Base-by-base conservation (phyloP, 2,329 filamentous ascomycete genomes). In the Verticillium isaacii region DNA sequence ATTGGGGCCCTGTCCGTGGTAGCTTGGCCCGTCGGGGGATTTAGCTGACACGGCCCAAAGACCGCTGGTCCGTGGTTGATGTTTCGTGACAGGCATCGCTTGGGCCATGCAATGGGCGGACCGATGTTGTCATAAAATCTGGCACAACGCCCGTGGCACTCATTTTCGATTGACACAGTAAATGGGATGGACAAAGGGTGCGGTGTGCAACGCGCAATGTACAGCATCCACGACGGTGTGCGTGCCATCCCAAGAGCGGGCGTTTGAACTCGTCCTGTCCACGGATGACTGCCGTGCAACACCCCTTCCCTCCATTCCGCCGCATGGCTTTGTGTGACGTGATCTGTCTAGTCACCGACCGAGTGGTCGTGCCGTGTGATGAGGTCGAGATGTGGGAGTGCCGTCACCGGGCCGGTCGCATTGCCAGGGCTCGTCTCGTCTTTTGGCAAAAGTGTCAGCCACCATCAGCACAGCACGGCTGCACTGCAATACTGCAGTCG, bases 41-140 rank as follows among this genome's bases (percentile, higher is more conserved):
- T 65, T 63, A 52, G 63, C 57, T 63, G 60, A 55, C 57, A 63
- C 58, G 45, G 45, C 45, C 45, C 45, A 52, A 19, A 56, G 59
- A 57, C 60, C 59, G 39, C 52, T 52, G 54, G 37, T 54, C 37
- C 41, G 58, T 60, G 58, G 37, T 57, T 37, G 15, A 17, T 58
- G 57, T 58, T 45, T 50, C 45, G 52, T 57, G 63, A 59, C 64
- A 60, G 59, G 63, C 63, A 63, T 66, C 61, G 61, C 63, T 58
- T 37, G 61, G 64, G 60, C 64, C 64, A 66, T 41, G 45, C 52
- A 39, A 61, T 56, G 50, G 58, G 52, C 50, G 41, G 58, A 41
- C 61, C 59, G 63, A 65, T 65, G 63, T 61, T 56, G 37, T 63
- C 59, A 61, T 55, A 57, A 61, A 60, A 61, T 60, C 55, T 56